These are phyloP conservation scores for Flaveria floridana DNA, from an alignment of 140 eudicot genomes.

Conservation along the genomic window DNA sequence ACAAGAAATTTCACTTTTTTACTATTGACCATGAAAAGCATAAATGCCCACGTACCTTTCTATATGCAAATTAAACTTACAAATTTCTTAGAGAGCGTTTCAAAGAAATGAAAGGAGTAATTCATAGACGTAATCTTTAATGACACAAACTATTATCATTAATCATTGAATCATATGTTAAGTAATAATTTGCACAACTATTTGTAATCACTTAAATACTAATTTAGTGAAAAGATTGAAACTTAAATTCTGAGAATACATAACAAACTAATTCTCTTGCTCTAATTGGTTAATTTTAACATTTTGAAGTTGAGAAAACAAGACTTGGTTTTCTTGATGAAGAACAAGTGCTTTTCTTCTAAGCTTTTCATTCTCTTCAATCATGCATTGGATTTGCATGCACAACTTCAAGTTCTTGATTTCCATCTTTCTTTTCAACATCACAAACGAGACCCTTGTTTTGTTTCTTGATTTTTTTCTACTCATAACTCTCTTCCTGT, in stretches of 20 bases:
- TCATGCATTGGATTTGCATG: constrained; percentile 51
- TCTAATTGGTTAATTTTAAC: constrained; percentile 24
- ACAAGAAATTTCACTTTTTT: too few species aligned
- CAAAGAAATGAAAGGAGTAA: too few species aligned
- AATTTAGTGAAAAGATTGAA: too few species aligned
- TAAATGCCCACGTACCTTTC: neutral
- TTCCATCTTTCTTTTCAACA: constrained; percentile 46
- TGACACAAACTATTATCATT: too few species aligned
- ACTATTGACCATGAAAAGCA: neutral
- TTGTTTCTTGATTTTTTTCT: constrained; percentile 19
- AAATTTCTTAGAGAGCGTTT: neutral
- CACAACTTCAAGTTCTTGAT: constrained; percentile 57
- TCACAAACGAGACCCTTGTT: constrained; percentile 33
- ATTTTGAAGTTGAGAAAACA: constrained; percentile 40
- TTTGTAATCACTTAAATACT: too few species aligned
- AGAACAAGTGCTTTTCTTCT: constrained; percentile 51
- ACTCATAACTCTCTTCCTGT: constrained; percentile 35
- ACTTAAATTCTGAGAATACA: neutral
- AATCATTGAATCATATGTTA: too few species aligned
- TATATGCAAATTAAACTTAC: neutral
- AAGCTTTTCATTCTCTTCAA: constrained; percentile 54
- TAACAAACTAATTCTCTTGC: neutral
- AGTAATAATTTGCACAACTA: too few species aligned
- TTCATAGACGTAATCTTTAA: too few species aligned
- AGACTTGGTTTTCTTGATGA: constrained; percentile 49